Evolutionary conservation across 139 green algal species (phyloP).

Genomic region (Gonium pectorale): DNA sequence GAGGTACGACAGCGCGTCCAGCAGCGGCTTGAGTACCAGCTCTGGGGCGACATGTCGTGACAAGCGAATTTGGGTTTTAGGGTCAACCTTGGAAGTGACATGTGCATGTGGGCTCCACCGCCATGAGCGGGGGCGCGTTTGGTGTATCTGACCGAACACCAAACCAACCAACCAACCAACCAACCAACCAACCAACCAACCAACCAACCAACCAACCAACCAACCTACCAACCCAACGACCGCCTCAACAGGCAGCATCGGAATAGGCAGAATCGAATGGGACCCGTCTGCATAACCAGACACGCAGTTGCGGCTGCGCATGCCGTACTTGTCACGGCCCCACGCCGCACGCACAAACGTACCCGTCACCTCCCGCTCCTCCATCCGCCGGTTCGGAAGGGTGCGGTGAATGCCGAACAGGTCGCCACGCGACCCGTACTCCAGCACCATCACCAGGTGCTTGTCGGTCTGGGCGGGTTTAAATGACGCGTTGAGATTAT

Average conservation of each 20-base stretch:
- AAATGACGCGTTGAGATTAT: background rate
- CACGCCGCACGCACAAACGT: background rate
- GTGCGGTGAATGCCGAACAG: conserved; percentile 41
- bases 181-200: too few relatives aligned
- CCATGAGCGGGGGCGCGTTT: too few relatives aligned
- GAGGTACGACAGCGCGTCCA: conserved; percentile 51
- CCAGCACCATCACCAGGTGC: conserved; percentile 53
- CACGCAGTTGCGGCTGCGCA: too few relatives aligned
- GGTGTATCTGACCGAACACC: too few relatives aligned
- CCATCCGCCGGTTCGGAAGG: background rate
- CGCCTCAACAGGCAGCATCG: too few relatives aligned
- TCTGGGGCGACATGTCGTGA: conserved; percentile 45
- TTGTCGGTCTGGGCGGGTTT: conserved; percentile 50
- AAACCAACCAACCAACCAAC: too few relatives aligned
- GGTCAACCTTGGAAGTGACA: too few relatives aligned
- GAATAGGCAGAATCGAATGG: too few relatives aligned
- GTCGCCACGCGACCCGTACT: conserved; percentile 48
- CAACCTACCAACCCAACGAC: too few relatives aligned
- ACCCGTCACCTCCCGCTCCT: conserved; percentile 2
- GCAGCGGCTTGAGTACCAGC: conserved; percentile 32
- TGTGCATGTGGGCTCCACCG: too few relatives aligned
- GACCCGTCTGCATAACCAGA: too few relatives aligned
- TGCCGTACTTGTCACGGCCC: background rate
- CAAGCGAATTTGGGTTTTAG: background rate
- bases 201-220: too few relatives aligned